phyloP scores from a whole-genome alignment of 2,329 filamentous ascomycete genomes.

The Furcasterigmium furcatum region DNA sequence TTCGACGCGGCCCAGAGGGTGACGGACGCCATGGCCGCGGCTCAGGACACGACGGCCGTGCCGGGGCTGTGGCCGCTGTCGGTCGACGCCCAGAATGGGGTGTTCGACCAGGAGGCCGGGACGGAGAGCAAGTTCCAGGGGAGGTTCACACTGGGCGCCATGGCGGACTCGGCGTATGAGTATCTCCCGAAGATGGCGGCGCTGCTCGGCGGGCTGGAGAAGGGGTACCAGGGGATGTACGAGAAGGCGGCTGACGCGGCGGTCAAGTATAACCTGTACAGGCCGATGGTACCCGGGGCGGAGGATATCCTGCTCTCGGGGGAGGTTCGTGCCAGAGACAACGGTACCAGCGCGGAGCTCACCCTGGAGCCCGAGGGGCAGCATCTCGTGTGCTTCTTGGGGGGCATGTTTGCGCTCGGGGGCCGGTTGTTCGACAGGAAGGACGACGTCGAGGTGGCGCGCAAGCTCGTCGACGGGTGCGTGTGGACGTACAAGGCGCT shows the following conservation, averaged over 20 bases:
- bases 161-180: conserved; percentile 56
- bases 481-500: conserved; percentile 55
- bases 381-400: conserved; percentile 68
- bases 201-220: conserved; percentile 60
- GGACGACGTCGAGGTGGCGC: conserved; percentile 42
- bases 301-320: conserved; percentile 63
- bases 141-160: conserved; percentile 49
- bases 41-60: conserved; percentile 66
- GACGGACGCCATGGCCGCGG: conserved; percentile 63
- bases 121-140: neutral
- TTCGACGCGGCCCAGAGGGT: conserved; percentile 75
- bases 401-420: conserved; percentile 67
- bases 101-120: conserved; percentile 27
- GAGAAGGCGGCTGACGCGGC: conserved; percentile 55
- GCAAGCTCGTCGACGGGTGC: conserved; percentile 50
- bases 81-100: conserved; percentile 55
- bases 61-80: conserved; percentile 74
- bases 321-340: conserved; percentile 18
- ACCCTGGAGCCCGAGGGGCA: conserved; percentile 40
- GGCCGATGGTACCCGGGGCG: conserved; percentile 60
- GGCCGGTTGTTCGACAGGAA: conserved; percentile 55
- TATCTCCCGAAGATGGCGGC: conserved; percentile 61
- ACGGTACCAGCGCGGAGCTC: conserved; percentile 19
- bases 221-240: conserved; percentile 64
- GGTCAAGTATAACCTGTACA: conserved; percentile 63